Evolutionary conservation across 495 filamentous ascomycete genomes (phyloP).

Genomic region (Pyrenula massariospora): DNA sequence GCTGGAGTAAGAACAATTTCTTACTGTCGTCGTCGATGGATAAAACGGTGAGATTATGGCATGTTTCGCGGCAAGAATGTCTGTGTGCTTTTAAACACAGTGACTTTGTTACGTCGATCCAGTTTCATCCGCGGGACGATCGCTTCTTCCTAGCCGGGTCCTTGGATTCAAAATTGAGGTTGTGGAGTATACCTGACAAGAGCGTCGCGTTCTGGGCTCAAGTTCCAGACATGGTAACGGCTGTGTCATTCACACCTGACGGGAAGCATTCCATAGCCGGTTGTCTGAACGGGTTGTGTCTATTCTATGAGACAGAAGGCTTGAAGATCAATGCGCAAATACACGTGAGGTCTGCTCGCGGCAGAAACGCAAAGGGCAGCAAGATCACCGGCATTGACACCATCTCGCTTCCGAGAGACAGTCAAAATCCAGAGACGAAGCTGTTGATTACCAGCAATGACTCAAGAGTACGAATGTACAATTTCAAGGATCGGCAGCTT

Average conservation of each 20-base stretch:
- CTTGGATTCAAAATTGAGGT: slow-evolving; percentile 76
- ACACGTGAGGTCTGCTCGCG: slow-evolving; percentile 79
- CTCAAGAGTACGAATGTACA: slow-evolving; percentile 85
- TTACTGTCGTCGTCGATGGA: slow-evolving; percentile 96
- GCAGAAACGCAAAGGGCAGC: slow-evolving; percentile 89
- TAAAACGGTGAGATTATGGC: slow-evolving; percentile 94
- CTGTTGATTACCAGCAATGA: slow-evolving; percentile 91
- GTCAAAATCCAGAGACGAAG: slow-evolving; percentile 64
- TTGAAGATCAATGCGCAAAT: slow-evolving; percentile 74
- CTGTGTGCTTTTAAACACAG: slow-evolving; percentile 93
- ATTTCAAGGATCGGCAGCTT: slow-evolving; percentile 67
- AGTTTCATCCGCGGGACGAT: slow-evolving; percentile 91
- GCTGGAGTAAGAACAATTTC: slow-evolving; percentile 99
- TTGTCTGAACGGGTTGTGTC: slow-evolving; percentile 71
- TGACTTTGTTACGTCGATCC: slow-evolving; percentile 89
- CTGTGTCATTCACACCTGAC: slow-evolving; percentile 88
- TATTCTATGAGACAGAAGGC: slow-evolving; percentile 92
- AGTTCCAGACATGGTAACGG: slow-evolving; percentile 80
- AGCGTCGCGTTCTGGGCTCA: slow-evolving; percentile 78
- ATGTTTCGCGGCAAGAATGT: slow-evolving; percentile 73
- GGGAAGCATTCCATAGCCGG: slow-evolving; percentile 85
- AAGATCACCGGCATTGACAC: slow-evolving; percentile 95
- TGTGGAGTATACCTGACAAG: slow-evolving; percentile 98
- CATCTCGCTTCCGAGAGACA: slow-evolving; percentile 45
- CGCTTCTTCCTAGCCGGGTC: slow-evolving; percentile 94